These are phyloP conservation scores for Skeletonema costatum DNA, from an alignment of 108 stramenopile genomes.

Conservation along the genomic window DNA sequence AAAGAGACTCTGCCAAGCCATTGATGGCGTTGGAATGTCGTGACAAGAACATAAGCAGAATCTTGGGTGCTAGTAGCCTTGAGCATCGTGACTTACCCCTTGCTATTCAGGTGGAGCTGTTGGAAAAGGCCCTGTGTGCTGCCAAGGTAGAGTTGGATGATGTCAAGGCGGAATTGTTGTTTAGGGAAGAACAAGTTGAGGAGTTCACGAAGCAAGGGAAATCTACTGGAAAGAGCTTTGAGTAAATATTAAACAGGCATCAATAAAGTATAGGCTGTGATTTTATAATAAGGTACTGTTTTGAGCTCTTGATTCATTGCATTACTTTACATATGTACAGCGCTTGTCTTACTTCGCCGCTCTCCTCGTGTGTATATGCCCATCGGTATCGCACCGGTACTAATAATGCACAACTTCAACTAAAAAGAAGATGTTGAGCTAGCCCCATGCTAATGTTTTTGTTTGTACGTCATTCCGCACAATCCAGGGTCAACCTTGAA, in stretches of 20 bases:
- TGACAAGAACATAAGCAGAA: slow-evolving; percentile 45
- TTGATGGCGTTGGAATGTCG: slow-evolving; percentile 42
- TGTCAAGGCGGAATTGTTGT: slow-evolving; percentile 49
- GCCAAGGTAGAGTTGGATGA: slow-evolving; percentile 54
- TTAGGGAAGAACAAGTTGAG: slow-evolving; percentile 32
- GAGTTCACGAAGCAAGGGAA: slow-evolving; percentile 14
- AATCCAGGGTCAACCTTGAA: background rate
- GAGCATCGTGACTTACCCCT: slow-evolving; percentile 49
- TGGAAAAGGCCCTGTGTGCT: slow-evolving; percentile 52
- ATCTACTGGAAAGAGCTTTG: background rate
- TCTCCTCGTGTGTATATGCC: no score
- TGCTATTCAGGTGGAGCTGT: slow-evolving; percentile 43
- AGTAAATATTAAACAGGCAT: background rate
- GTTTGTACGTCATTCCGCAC: background rate
- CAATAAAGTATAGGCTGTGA: no score
- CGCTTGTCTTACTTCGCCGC: no score
- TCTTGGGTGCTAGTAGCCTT: slow-evolving; percentile 39
- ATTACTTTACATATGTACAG: no score
- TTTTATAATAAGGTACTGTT: no score
- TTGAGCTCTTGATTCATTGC: no score
- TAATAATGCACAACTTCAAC: no score
- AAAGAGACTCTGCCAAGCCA: slow-evolving; percentile 52
- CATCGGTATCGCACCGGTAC: no score
- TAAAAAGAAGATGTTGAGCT: no score
- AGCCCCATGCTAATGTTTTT: background rate